These are phyloP conservation scores for Metroxylon sagu DNA, from an alignment of 176 grass and related monocot genomes.

Conservation along the genomic window DNA sequence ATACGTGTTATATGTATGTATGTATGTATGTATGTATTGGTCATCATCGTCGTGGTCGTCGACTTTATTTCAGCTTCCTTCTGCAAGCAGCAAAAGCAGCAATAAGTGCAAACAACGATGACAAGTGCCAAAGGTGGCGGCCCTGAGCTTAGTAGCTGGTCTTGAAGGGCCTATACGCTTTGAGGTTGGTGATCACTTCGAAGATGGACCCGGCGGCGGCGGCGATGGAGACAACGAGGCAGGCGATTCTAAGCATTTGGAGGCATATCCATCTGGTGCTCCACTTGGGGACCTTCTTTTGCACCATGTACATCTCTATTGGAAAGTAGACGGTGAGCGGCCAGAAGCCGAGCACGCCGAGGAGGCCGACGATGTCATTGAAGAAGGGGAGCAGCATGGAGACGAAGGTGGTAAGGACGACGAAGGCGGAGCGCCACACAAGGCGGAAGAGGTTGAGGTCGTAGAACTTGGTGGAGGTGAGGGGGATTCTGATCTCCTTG, in stretches of 20 bases:
- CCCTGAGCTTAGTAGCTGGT: neutral
- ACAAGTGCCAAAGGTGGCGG: constrained; percentile 13
- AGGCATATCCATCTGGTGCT: constrained; percentile 33
- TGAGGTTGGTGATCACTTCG: constrained; percentile 49
- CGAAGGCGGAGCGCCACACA: constrained; percentile 49
- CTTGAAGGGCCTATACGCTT: constrained; percentile 50
- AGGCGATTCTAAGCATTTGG: constrained; percentile 29
- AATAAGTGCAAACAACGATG: constrained; percentile 9
- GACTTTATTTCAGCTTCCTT: neutral
- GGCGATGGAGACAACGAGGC: constrained; percentile 44
- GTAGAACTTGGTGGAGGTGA: constrained; percentile 6
- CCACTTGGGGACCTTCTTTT: constrained; percentile 19
- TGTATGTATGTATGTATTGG: too few species aligned
- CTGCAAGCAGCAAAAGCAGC: constrained; percentile 15
- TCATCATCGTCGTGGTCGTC: too few species aligned
- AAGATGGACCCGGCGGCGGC: constrained; percentile 48
- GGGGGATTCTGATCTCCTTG: constrained; percentile 3
- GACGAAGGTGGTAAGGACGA: constrained; percentile 33
- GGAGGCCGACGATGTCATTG: constrained; percentile 55
- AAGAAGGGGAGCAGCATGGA: constrained; percentile 69
- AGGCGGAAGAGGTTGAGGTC: constrained; percentile 39
- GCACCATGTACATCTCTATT: constrained; percentile 56
- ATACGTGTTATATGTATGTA: too few species aligned
- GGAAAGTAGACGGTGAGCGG: constrained; percentile 71
- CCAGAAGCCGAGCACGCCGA: constrained; percentile 54